Evolutionary conservation across 2,329 filamentous ascomycete species (phyloP).

Genomic region (Ceratocystis cubensis): DNA sequence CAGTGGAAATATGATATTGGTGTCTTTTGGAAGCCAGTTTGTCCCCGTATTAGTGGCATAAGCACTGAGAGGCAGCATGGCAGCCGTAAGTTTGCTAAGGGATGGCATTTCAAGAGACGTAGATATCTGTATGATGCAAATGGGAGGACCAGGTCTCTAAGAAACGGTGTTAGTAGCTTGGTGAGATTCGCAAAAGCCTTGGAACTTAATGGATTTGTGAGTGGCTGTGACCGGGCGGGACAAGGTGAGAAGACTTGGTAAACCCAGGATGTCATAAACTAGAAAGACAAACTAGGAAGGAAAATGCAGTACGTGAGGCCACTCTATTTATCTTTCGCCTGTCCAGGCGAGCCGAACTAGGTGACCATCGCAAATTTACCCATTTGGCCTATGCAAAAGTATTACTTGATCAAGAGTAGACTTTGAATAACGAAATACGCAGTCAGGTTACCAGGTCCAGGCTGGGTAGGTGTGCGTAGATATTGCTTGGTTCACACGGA

Average conservation of each 20-base stretch:
- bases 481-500: too few relatives aligned
- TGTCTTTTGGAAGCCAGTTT: conserved; percentile 7
- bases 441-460: too few relatives aligned
- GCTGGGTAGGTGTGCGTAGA: too few relatives aligned
- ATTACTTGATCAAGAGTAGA: too few relatives aligned
- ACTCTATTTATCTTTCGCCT: background rate
- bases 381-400: too few relatives aligned
- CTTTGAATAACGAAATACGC: too few relatives aligned
- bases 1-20: conserved; percentile 27
- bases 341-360: too few relatives aligned
- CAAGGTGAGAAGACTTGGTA: background rate
- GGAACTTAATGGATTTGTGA: background rate
- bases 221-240: background rate
- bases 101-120: background rate
- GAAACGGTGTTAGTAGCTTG: too few relatives aligned
- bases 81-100: background rate
- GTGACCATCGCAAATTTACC: too few relatives aligned
- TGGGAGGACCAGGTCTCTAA: too few relatives aligned
- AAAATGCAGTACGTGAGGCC: background rate
- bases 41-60: background rate
- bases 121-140: background rate
- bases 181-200: background rate
- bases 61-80: background rate
- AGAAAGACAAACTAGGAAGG: background rate
- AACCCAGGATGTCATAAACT: background rate